These are phyloP conservation scores for Nemania bipapillata DNA, from an alignment of 2,329 filamentous ascomycete genomes.

Conservation along the genomic window DNA sequence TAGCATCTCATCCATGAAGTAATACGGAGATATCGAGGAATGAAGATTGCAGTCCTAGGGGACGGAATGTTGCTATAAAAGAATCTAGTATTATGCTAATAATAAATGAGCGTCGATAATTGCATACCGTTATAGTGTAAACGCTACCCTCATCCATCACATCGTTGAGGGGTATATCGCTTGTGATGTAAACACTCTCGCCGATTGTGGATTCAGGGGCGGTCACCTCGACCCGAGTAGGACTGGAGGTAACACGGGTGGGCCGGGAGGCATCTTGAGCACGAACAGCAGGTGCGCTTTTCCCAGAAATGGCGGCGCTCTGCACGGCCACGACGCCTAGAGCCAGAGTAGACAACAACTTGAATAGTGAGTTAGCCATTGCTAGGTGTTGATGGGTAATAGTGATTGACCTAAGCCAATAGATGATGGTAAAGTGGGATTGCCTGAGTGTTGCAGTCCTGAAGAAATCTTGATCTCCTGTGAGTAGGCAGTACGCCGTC, in stretches of 20 bases:
- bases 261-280: neutral
- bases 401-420: too few species aligned
- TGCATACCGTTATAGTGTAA: neutral
- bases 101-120: neutral
- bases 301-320: neutral
- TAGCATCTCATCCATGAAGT: neutral
- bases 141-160: conserved; percentile 7
- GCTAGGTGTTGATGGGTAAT: neutral
- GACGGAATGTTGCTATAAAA: neutral
- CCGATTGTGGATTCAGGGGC: neutral
- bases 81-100: neutral
- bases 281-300: neutral
- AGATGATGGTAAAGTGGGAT: neutral
- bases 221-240: neutral
- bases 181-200: neutral
- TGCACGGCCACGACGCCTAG: neutral
- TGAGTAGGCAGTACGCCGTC: neutral
- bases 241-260: neutral
- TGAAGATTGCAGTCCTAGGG: neutral
- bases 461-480: neutral
- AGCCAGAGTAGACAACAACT: neutral
- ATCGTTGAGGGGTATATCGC: neutral
- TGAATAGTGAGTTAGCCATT: conserved; percentile 3
- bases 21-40: neutral
- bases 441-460: neutral